phyloP scores from a whole-genome alignment of 1,139 yeast genomes.

The Kurtzmaniella natalensis region DNA sequence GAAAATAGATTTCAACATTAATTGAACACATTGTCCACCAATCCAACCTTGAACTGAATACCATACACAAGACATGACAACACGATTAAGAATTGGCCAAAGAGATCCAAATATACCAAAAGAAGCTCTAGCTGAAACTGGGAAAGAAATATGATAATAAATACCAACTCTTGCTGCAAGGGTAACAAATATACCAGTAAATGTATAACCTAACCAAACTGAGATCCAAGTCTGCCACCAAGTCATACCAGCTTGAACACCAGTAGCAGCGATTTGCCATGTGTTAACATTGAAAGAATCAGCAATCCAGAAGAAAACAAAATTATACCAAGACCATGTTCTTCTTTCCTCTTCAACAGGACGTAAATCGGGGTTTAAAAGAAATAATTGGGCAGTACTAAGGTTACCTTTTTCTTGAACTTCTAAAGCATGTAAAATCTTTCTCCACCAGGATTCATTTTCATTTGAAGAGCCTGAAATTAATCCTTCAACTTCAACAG shows the following conservation, averaged over 20 bases:
- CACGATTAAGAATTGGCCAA: constrained; percentile 79
- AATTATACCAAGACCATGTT: constrained; percentile 80
- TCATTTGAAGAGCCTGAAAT: neutral
- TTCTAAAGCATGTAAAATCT: constrained; percentile 12
- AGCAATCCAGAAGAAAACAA: constrained; percentile 77
- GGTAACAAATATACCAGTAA: constrained; percentile 60
- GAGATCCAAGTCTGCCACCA: constrained; percentile 93
- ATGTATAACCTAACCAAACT: constrained; percentile 69
- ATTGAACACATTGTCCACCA: constrained; percentile 77
- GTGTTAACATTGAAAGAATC: constrained; percentile 86
- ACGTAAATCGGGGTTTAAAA: constrained; percentile 67
- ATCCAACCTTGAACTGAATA: constrained; percentile 79
- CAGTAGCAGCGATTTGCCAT: constrained; percentile 88
- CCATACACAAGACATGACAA: constrained; percentile 82
- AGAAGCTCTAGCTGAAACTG: constrained; percentile 69
- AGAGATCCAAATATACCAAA: constrained; percentile 77
- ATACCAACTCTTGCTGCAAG: constrained; percentile 69
- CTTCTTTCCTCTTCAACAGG: constrained; percentile 71
- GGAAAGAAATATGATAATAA: constrained; percentile 72
- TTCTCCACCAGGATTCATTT: constrained; percentile 14
- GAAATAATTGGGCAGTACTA: constrained; percentile 49
- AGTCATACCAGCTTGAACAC: constrained; percentile 65
- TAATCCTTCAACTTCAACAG: constrained; percentile 1
- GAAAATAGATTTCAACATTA: constrained; percentile 65
- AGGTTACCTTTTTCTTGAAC: constrained; percentile 31